Conservation (phyloP, 2,329 filamentous ascomycete genomes). For the Fusarium floridanum region DNA sequence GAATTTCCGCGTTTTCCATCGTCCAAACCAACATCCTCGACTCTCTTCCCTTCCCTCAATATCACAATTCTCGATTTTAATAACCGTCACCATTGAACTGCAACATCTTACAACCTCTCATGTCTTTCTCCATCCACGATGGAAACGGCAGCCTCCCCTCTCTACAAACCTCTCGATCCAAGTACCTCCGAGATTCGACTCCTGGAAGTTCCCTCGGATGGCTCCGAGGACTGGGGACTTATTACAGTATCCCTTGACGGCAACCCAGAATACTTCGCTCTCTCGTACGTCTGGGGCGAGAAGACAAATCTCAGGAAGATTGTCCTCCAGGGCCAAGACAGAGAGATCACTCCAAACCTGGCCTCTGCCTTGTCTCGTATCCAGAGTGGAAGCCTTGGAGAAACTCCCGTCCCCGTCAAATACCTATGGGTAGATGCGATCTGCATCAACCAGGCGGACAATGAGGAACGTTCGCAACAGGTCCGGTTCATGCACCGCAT, state of each 20-base stretch:
- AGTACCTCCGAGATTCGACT: not conserved
- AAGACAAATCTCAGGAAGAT: not conserved
- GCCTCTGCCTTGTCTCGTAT: not conserved
- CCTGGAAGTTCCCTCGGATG: not conserved
- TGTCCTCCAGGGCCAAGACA: not conserved
- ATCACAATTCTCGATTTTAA: not conserved
- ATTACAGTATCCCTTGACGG: not conserved
- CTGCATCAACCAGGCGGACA: not conserved
- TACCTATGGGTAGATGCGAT: not conserved
- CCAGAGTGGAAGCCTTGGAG: not conserved
- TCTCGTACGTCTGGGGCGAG: not conserved
- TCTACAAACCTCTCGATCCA: not conserved
- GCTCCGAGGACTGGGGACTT: not conserved
- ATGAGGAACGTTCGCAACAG: too few relatives aligned
- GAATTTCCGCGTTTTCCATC: not conserved
- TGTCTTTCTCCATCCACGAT: not conserved
- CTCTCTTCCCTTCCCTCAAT: not conserved
- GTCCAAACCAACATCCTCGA: fast-evolving
- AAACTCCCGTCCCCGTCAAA: not conserved
- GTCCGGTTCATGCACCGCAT: too few relatives aligned
- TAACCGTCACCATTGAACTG: not conserved
- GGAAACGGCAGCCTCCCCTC: not conserved
- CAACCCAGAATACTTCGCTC: not conserved
- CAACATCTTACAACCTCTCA: not conserved
- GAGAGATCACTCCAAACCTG: not conserved